Percentiles rank a stretch among this genome's conserved stretches.
Evolutionary conservation across 345 rosid species (phyloP).

Genomic region (Citrus sinensis): DNA sequence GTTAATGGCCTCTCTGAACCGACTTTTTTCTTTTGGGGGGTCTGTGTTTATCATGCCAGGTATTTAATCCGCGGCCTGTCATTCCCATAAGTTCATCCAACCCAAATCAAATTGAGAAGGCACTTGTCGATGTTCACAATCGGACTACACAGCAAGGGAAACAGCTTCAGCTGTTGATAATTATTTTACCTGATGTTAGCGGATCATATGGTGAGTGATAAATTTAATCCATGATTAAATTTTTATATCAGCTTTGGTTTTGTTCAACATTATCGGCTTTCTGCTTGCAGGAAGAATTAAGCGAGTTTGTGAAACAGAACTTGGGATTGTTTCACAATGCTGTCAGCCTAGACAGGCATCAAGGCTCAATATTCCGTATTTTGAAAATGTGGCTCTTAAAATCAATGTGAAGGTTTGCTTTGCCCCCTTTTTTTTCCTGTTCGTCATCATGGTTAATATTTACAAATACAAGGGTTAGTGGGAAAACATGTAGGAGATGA

Average conservation of each 20-base stretch:
- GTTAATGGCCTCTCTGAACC: not conserved
- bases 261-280: not conserved
- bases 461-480: not conserved
- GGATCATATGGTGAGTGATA: slow-evolving; percentile 58
- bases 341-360: slow-evolving; percentile 48
- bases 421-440: not conserved
- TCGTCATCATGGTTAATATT: not conserved
- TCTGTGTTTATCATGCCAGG: slow-evolving; percentile 17
- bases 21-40: not conserved
- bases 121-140: slow-evolving; percentile 33
- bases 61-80: slow-evolving; percentile 32
- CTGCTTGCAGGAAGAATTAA: slow-evolving; percentile 49
- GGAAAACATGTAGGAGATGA: not conserved
- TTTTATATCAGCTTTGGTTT: not conserved
- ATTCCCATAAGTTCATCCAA: slow-evolving; percentile 27
- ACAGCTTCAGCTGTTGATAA: slow-evolving; percentile 51
- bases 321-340: slow-evolving; percentile 80
- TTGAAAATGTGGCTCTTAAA: slow-evolving; percentile 63
- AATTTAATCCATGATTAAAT: not conserved
- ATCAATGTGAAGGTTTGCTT: slow-evolving; percentile 75
- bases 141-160: slow-evolving; percentile 5
- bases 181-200: slow-evolving; percentile 56
- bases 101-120: slow-evolving; percentile 43
- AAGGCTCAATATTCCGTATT: slow-evolving; percentile 41
- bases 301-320: slow-evolving; percentile 63